Percentiles rank a stretch among this genome's conserved stretches.
Evolutionary conservation across 345 rosid species (phyloP).

Genomic region (Gossypium raimondii): DNA sequence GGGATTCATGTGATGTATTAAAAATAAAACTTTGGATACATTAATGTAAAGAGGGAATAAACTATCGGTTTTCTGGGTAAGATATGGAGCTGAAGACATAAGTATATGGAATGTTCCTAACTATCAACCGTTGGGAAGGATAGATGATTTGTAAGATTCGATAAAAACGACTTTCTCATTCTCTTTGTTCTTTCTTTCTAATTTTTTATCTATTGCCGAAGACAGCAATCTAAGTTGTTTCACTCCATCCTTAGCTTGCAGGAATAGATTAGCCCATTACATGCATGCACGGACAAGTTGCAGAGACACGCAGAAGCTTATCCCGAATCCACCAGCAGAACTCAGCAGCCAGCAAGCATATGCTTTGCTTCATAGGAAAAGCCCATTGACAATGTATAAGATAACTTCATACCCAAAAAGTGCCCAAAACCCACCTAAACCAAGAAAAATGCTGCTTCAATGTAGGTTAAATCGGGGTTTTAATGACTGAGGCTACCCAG

Average conservation of each 20-base stretch:
- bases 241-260: slow-evolving; percentile 19
- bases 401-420: background rate
- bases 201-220: background rate
- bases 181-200: slow-evolving; percentile 24
- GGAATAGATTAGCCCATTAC: slow-evolving; percentile 28
- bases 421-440: background rate
- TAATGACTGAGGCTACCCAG: background rate
- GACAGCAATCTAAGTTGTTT: slow-evolving; percentile 24
- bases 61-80: background rate
- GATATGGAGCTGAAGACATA: background rate
- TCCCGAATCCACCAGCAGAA: slow-evolving; percentile 26
- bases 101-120: slow-evolving; percentile 6
- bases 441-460: background rate
- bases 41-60: background rate
- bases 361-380: background rate
- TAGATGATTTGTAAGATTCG: slow-evolving; percentile 18
- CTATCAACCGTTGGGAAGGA: slow-evolving; percentile 9
- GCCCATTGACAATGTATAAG: background rate
- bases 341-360: background rate
- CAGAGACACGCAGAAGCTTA: slow-evolving; percentile 24
- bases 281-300: slow-evolving; percentile 28
- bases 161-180: slow-evolving; percentile 5
- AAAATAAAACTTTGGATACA: background rate
- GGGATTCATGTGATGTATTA: background rate
- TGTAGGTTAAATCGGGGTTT: background rate